A percentile compares a stretch with the other conserved stretches of the same genome.
These are phyloP conservation scores for Lepidium campestre DNA, from an alignment of 441 rosid genomes.

Conservation along the genomic window DNA sequence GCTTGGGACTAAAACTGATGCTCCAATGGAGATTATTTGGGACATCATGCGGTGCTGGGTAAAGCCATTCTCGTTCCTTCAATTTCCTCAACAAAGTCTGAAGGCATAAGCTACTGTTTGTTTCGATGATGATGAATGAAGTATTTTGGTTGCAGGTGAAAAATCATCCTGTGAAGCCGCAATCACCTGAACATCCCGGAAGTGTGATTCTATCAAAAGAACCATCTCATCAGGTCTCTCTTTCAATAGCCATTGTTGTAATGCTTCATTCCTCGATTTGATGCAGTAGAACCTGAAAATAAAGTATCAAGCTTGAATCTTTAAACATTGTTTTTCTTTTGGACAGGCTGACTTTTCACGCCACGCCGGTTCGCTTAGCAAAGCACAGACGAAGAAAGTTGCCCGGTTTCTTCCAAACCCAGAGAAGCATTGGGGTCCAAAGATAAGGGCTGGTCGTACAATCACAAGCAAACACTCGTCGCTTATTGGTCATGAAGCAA, in stretches of 20 bases:
- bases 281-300: not conserved
- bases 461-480: constrained; percentile 92
- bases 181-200: constrained; percentile 74
- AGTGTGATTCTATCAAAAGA: constrained; percentile 86
- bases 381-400: constrained; percentile 87
- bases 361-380: constrained; percentile 83
- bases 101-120: not conserved
- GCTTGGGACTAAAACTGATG: constrained; percentile 87
- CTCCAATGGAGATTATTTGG: constrained; percentile 95
- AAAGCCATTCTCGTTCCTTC: constrained; percentile 11
- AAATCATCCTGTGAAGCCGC: constrained; percentile 90
- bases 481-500: constrained; percentile 83
- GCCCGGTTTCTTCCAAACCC: constrained; percentile 94
- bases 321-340: not conserved
- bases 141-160: constrained; percentile 51
- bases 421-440: constrained; percentile 99
- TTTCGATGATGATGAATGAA: not conserved
- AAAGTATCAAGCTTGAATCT: not conserved
- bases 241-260: not conserved
- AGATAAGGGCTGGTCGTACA: constrained; percentile 88
- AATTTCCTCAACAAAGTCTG: not conserved
- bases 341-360: constrained; percentile 86
- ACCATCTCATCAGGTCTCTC: constrained; percentile 69
- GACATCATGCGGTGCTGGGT: constrained; percentile 99
- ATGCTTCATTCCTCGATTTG: not conserved